Percentiles rank a stretch among this genome's conserved stretches.
These are phyloP conservation scores for Lipomyces yamanashiensis DNA, from an alignment of 805 yeast genomes.

Conservation along the genomic window DNA sequence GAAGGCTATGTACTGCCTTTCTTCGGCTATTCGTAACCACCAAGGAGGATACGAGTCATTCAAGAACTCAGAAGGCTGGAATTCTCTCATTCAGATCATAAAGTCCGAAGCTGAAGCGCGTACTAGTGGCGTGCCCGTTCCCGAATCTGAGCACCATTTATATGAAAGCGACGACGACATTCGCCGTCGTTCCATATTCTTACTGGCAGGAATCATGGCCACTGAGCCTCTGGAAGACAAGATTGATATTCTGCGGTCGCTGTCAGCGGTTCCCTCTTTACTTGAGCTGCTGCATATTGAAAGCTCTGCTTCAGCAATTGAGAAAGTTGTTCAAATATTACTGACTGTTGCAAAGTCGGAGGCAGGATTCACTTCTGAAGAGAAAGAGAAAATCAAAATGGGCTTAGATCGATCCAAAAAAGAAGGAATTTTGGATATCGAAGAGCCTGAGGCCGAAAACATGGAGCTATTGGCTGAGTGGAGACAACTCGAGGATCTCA, in stretches of 20 bases:
- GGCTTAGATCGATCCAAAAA: slow-evolving; percentile 30
- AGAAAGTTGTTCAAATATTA: slow-evolving; percentile 29
- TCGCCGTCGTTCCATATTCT: slow-evolving; percentile 30
- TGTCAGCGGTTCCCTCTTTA: slow-evolving; percentile 29
- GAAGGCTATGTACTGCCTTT: slow-evolving; percentile 78
- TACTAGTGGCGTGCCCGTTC: not conserved
- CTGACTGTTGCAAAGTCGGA: slow-evolving; percentile 26
- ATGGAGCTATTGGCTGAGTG: slow-evolving; percentile 31
- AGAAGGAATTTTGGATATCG: slow-evolving; percentile 31
- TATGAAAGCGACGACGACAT: slow-evolving; percentile 22
- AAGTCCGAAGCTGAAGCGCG: slow-evolving; percentile 12
- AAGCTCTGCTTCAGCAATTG: slow-evolving; percentile 29
- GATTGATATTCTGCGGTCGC: slow-evolving; percentile 24
- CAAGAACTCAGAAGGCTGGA: slow-evolving; percentile 66
- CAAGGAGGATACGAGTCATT: slow-evolving; percentile 60
- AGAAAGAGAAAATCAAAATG: slow-evolving; percentile 22
- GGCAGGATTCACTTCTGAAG: slow-evolving; percentile 33
- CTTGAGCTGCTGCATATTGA: slow-evolving; percentile 27
- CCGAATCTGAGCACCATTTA: slow-evolving; percentile 20
- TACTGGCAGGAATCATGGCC: slow-evolving; percentile 34
- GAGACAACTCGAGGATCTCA: slow-evolving; percentile 24
- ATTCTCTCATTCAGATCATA: slow-evolving; percentile 32
- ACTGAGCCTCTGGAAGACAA: slow-evolving; percentile 33
- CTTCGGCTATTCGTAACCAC: slow-evolving; percentile 74
- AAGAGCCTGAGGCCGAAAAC: slow-evolving; percentile 11